Conservation (phyloP, 2,329 filamentous ascomycete species). For the Fusarium sambucinum region DNA sequence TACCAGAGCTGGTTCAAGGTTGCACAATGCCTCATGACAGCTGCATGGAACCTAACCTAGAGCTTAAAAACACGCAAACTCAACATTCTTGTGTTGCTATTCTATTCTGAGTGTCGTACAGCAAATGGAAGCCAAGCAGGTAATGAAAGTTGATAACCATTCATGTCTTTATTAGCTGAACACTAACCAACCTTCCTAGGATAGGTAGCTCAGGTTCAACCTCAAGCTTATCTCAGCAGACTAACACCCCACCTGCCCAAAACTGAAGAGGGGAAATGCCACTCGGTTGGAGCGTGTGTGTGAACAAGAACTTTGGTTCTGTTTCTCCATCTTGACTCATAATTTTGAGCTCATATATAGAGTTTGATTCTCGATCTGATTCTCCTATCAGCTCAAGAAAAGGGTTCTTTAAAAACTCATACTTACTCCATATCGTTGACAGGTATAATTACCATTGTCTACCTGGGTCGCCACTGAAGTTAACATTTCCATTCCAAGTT, state of each 20-base stretch:
- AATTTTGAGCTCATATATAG: conserved; percentile 8
- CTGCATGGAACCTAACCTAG: conserved; percentile 17
- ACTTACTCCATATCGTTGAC: neutral
- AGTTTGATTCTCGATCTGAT: neutral
- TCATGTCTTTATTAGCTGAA: conserved; percentile 2
- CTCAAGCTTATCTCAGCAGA: conserved; percentile 45
- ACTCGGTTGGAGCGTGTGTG: conserved; percentile 3
- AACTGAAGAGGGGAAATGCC: conserved; percentile 44
- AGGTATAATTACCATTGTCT: neutral
- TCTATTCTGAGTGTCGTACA: neutral
- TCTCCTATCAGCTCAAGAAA: neutral
- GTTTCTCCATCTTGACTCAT: conserved; percentile 14
- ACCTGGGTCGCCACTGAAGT: conserved; percentile 2
- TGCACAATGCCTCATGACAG: conserved; percentile 22
- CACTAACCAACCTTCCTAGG: conserved; percentile 5
- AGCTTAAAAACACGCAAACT: neutral
- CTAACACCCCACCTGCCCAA: conserved; percentile 43
- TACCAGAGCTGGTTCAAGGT: conserved; percentile 18
- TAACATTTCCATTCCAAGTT: neutral
- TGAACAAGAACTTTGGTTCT: conserved; percentile 7
- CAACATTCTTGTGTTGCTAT: neutral
- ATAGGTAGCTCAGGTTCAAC: conserved; percentile 6
- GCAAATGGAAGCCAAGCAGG: neutral
- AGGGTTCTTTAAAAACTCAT: neutral
- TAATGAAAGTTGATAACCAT: neutral